Base-by-base conservation (phyloP, 2,329 filamentous ascomycete genomes). In the Huntiella abstrusa region DNA sequence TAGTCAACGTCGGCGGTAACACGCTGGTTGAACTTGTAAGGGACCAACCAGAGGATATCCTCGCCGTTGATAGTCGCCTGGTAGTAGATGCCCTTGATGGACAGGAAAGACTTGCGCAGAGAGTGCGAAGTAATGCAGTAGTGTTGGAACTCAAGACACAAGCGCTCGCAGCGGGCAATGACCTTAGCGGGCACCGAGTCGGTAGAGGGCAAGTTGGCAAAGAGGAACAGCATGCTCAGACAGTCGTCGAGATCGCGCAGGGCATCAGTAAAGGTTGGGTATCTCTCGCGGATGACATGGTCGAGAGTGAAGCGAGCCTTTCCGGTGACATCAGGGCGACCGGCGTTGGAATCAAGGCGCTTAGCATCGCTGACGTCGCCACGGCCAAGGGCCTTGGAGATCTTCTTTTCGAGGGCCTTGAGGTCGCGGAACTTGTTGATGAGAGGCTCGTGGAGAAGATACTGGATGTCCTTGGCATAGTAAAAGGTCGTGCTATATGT, bases 61-160 rank as follows among this genome's bases (percentile, higher is more conserved):
- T 98, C 87, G 42, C 91, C 91, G 62, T 95, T 85, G 51, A 98
- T 92, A 44, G 80, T 95, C 17, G 88, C 91, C 66, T 96, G 88
- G 65, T 96, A 98, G 68, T 98, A 98, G 57, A 98, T 96, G 51
- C 91, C 91, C 71, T 98, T 98, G 65, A 98, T 96, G 1, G 86
- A 94, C 53, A 98, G 67, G 68, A 98, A 98, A 0, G 87, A 94
- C 67, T 95, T 96, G 58, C 84, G 82, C 55, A 98, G 67, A 56
- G 83, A 86, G 64, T 93, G 77, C 37, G 88, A 92, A 41, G 80
- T 75, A 59, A 98, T 98, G 52, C 98, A 72, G 64, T 94, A 98
- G 68, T 96, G 91, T 65, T 96, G 83, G 63, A 98, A 98, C 66
- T 98, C 91, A 61, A 88, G 79, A 56, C 81, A 88, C 46, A 98